phyloP scores from a whole-genome alignment of 1,284 basidiomycete species.

The Schizophyllum amplum region DNA sequence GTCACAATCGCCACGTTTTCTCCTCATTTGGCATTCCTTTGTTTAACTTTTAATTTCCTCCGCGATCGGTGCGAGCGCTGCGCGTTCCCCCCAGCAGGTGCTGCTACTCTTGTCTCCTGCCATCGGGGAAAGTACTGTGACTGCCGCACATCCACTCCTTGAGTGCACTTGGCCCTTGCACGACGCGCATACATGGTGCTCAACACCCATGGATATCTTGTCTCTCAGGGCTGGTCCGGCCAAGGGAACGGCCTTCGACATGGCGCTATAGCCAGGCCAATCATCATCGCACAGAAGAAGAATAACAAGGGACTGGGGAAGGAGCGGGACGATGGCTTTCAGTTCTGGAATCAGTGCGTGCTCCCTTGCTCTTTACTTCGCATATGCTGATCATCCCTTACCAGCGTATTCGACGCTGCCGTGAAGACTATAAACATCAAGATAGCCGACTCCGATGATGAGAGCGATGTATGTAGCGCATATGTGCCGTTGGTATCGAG shows the following conservation, averaged over 20 bases:
- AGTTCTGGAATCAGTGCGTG: slow-evolving; percentile 93
- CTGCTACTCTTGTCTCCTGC: no score
- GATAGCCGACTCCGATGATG: slow-evolving; percentile 43
- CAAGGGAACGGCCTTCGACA: slow-evolving; percentile 68
- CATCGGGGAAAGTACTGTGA: no score
- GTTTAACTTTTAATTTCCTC: no score
- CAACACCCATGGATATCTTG: slow-evolving; percentile 71
- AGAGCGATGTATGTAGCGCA: slow-evolving; percentile 15
- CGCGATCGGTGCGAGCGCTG: no score
- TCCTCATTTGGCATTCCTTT: no score
- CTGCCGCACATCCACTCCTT: no score
- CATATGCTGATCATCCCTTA: slow-evolving; percentile 1
- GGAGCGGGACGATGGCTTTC: slow-evolving; percentile 87
- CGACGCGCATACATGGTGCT: slow-evolving; percentile 68
- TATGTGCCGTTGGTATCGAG: background rate
- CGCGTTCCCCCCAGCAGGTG: no score
- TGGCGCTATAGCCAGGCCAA: slow-evolving; percentile 61
- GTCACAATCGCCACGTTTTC: no score
- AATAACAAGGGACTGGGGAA: slow-evolving; percentile 79
- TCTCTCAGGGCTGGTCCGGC: slow-evolving; percentile 82
- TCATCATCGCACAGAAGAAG: slow-evolving; percentile 80
- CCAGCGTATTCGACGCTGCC: slow-evolving; percentile 70
- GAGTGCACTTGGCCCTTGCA: no score
- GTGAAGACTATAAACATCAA: slow-evolving; percentile 72
- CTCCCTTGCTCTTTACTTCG: background rate